Evolutionary conservation across 1,284 basidiomycete species (phyloP).

Genomic region (Ganoderma boninense): DNA sequence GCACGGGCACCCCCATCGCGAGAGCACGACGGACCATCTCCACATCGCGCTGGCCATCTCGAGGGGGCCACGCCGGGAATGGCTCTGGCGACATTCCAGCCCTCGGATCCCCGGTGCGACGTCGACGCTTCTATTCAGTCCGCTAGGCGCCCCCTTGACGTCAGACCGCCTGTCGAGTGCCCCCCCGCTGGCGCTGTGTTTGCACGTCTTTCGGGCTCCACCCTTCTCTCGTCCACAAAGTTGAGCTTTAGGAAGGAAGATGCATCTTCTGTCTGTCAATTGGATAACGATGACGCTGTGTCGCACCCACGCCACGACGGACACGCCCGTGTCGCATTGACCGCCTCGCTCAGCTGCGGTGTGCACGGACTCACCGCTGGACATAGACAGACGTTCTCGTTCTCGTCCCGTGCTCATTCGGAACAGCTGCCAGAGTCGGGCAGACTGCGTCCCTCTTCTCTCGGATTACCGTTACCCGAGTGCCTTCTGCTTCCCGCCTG

Average conservation of each 20-base stretch:
- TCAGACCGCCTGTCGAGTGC: background rate
- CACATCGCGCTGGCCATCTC: background rate
- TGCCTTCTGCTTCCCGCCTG: background rate
- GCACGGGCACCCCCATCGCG: constrained; percentile 1
- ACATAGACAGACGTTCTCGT: background rate
- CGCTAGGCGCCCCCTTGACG: background rate
- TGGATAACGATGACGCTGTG: background rate
- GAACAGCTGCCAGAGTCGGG: background rate
- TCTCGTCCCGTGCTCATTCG: background rate
- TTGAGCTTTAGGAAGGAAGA: background rate
- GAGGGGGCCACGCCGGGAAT: background rate
- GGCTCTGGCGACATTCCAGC: background rate
- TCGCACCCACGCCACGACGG: background rate
- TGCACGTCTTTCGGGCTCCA: background rate
- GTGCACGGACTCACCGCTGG: background rate
- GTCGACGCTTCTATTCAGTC: background rate
- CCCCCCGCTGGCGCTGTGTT: background rate
- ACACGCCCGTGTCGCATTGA: background rate
- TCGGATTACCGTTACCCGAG: no score
- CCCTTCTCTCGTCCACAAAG: background rate
- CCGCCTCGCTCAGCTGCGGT: background rate
- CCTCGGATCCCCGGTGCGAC: background rate
- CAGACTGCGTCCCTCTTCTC: background rate
- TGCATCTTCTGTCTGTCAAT: background rate
- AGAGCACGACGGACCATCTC: background rate